Conservation (phyloP, 768 basidiomycete genomes). For the Suillus brevipes region DNA sequence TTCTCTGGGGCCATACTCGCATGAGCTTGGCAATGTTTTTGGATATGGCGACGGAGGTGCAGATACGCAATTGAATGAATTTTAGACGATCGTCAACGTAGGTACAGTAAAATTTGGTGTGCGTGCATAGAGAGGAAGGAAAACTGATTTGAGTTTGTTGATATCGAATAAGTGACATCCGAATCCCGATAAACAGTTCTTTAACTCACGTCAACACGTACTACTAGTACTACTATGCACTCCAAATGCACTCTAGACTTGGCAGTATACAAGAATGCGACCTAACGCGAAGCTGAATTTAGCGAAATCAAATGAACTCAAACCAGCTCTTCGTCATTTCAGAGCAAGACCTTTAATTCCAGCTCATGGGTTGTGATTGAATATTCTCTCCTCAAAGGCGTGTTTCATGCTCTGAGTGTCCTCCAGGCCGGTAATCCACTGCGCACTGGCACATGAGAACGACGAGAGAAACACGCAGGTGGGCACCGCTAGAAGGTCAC, state of each 20-base stretch:
- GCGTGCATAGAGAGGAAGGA: too few relatives aligned
- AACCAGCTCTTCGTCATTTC: neutral
- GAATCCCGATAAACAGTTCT: neutral
- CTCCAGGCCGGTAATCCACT: too few relatives aligned
- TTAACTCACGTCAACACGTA: neutral
- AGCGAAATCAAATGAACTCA: neutral
- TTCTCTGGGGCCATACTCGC: neutral
- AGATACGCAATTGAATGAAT: neutral
- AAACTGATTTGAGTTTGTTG: too few relatives aligned
- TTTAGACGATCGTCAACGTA: neutral
- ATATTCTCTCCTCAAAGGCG: slow-evolving; percentile 64
- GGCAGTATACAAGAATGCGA: neutral
- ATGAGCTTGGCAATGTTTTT: neutral
- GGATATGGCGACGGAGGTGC: neutral
- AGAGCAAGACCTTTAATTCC: slow-evolving; percentile 28
- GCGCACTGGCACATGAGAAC: too few relatives aligned
- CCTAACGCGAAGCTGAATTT: neutral
- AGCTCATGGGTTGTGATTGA: slow-evolving; percentile 69
- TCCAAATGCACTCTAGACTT: too few relatives aligned
- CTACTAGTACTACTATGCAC: too few relatives aligned
- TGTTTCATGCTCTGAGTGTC: slow-evolving; percentile 53
- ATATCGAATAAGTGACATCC: neutral
- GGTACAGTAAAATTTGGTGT: neutral
- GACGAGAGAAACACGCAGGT: too few relatives aligned
- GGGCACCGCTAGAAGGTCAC: too few relatives aligned